Base-by-base conservation (phyloP, 2,329 filamentous ascomycete species). In the Macrophomina tecta region DNA sequence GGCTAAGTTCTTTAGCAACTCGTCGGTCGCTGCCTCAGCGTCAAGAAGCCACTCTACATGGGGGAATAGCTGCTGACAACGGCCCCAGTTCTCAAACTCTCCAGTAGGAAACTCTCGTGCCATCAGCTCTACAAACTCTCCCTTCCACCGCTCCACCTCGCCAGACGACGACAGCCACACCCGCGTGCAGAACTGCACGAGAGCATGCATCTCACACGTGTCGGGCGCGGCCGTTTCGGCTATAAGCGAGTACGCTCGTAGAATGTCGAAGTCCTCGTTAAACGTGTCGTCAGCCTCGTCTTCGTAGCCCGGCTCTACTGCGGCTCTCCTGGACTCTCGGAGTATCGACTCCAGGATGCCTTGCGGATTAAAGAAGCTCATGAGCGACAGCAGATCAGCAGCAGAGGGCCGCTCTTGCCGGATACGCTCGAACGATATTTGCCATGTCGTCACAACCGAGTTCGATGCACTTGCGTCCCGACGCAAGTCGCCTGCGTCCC, bases 301-400 rank as follows among this genome's bases (percentile, higher is more conserved):
- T 0, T 46, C 4, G 36, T 8, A 18, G 18, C 30, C 45, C 7
- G 53, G 16, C 4, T 23, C 58, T 8, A 11, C 4, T n/a, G 30
- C 58, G 11, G 5, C 36, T 38, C 36, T 69, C 69, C 2, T 70
- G 18, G 4, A 70, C 66, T 52, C 69, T 49, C 68, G 68, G 49
- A 82, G 64, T 18, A 80, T 65, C 14, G 45, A 69, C 34, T 77
- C 74, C 0, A 79, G 78, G 30, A 84, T 82, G 7, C 75, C 78
- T 69, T 83, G 77, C 28, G 73, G 72, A 61, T 84, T 76, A 69
- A 82, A 84, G 67, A 82, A 80, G 73, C 81, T 82, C 78, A 84
- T 80, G 5, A 84, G 73, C 0, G 80, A 81, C 0, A 85, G 69
- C 9, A 84, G 70, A 16, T 81, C 70, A 2, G 82, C 75, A 8